Conservation (phyloP, 805 yeast species). For the Ogataea pignaliae region DNA sequence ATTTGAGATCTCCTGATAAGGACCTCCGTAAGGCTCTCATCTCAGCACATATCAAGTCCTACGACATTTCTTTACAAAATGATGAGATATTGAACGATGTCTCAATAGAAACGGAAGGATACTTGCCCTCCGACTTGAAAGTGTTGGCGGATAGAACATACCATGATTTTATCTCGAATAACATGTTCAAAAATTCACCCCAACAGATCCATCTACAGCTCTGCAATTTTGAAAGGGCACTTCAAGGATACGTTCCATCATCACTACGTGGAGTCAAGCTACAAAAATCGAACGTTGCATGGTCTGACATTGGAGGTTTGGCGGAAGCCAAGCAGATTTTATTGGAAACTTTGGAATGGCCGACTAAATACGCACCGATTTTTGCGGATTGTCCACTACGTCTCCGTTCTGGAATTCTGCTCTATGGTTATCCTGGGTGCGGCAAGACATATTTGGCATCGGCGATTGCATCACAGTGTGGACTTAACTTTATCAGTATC, state of each 20-base stretch:
- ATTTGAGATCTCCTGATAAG: constrained; percentile 67
- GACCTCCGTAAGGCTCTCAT: constrained; percentile 38
- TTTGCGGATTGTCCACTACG: constrained; percentile 84
- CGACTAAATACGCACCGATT: constrained; percentile 93
- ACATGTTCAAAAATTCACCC: background rate
- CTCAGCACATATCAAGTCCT: constrained; percentile 17
- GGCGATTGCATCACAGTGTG: constrained; percentile 92
- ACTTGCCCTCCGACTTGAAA: constrained; percentile 76
- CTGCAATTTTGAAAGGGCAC: constrained; percentile 47
- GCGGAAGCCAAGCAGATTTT: constrained; percentile 68
- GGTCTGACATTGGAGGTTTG: constrained; percentile 92
- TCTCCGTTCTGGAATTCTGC: constrained; percentile 80
- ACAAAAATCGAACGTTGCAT: constrained; percentile 67
- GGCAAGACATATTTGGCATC: constrained; percentile 92
- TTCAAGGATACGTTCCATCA: constrained; percentile 72
- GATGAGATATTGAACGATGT: constrained; percentile 46
- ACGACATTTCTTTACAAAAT: constrained; percentile 32
- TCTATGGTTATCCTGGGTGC: constrained; percentile 97
- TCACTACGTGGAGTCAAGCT: constrained; percentile 82
- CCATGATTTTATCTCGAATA: constrained; percentile 39
- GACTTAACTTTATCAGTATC: constrained; percentile 85
- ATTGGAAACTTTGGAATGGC: constrained; percentile 94
- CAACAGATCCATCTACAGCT: constrained; percentile 15
- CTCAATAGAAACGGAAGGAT: constrained; percentile 80
- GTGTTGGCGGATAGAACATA: constrained; percentile 65